Evolutionary conservation across 768 basidiomycete species (phyloP), one percentile per base, ranked within the genome.

Genomic region (Epithele typhae): DNA sequence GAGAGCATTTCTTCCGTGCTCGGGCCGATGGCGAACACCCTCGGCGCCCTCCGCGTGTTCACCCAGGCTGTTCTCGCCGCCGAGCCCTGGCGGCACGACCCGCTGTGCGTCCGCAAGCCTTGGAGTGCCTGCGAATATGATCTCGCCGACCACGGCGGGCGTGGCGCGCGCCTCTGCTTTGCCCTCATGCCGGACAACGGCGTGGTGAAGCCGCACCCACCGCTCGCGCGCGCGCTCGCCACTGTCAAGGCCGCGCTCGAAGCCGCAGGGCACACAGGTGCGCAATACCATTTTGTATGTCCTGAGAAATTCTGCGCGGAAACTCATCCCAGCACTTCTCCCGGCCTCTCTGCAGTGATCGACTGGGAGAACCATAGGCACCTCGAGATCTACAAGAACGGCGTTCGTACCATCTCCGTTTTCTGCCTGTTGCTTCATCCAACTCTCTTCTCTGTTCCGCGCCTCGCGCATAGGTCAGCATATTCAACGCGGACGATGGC

Each of bases 1-100:
- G 87, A 90, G 49, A 78, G 82, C 14, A 57, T 87, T 22, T 68
- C 68, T 4, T 87, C 87, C 3, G 84, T 90, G 23, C 70, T 91
- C 10, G 91, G 91, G 0, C 91, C 91, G 5, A 68, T 91, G 41
- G 68, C 79, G 2, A 69, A 65, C 35, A 77, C 77, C 25, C 52
- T 90, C 38, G 66, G 61, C 9, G 85, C 76, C n/a, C 62, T 92
- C 45, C 82, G 79, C 58, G 53, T 64, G 0, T 91, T 92, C 64
- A 76, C 78, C 62, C 73, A 83, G 59, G 74, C 78, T 1, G 75
- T 93, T 19, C 56, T 84, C 14, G 75, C 71, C 51, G 54, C 55
- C 1, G 63, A 72, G 52, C 81, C 82, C 1, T 85, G 83, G 82
- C 64, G 65, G 10, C 58, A 64, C 40, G 82, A 85, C 57, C 78